These are phyloP conservation scores for Ambispora gerdemannii DNA, from an alignment of 192 early-diverging fungal genomes.

Conservation along the genomic window DNA sequence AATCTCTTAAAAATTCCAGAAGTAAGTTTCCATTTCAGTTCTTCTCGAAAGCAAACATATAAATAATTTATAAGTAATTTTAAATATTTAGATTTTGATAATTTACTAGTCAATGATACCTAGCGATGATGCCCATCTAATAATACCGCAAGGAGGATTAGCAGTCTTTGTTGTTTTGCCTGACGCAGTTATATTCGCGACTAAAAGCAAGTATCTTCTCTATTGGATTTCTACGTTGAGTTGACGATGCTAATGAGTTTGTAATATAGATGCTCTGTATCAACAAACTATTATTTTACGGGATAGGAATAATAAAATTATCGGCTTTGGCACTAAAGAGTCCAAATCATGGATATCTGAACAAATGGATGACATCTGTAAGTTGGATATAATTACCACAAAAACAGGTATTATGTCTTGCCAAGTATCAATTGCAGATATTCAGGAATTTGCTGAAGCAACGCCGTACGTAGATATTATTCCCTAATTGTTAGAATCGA, in stretches of 20 bases:
- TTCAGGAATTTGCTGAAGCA: not conserved
- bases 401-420: conserved; percentile 30
- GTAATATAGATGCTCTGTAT: conserved; percentile 5
- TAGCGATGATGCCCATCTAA: not conserved
- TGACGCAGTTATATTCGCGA: conserved; percentile 21
- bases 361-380: not conserved
- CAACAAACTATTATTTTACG: conserved; percentile 9
- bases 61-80: no score
- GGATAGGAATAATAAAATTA: conserved; percentile 18
- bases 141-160: conserved; percentile 30
- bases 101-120: conserved; percentile 11
- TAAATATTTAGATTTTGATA: no score
- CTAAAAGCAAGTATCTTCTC: not conserved
- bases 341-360: conserved; percentile 13
- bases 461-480: not conserved
- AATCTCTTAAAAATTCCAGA: not conserved
- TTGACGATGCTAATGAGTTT: not conserved
- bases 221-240: not conserved
- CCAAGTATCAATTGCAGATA: not conserved
- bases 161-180: conserved; percentile 29
- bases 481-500: not conserved
- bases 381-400: conserved; percentile 12
- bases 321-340: conserved; percentile 20
- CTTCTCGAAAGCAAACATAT: not conserved
- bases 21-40: conserved; percentile 1